phyloP scores from a whole-genome alignment of 2,329 filamentous ascomycete genomes.

The Colletotrichum neosansevieriae region DNA sequence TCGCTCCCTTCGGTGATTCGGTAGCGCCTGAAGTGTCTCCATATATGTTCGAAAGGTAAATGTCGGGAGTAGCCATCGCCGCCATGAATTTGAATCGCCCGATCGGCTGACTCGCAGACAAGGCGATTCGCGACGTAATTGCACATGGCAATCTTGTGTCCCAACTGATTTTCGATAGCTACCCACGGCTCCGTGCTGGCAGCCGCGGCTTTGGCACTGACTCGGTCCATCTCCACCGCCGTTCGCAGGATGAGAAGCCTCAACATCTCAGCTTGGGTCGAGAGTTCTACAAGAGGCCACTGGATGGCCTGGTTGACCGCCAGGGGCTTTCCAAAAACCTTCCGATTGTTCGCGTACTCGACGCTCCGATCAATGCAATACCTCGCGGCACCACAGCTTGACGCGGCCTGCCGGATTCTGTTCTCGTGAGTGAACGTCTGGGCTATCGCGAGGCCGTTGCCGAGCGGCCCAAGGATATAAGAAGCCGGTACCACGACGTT shows the following conservation, averaged over 20 bases:
- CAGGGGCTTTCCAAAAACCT: not conserved
- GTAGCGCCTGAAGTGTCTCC: conserved; percentile 5
- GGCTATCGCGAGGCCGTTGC: conserved; percentile 6
- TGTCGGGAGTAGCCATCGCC: conserved; percentile 4
- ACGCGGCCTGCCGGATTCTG: conserved; percentile 8
- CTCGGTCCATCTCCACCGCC: conserved; percentile 2
- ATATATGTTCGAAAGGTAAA: not conserved
- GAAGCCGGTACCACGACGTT: not conserved
- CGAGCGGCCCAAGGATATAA: conserved; percentile 4
- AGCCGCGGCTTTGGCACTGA: not conserved
- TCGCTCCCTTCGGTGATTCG: conserved; percentile 3
- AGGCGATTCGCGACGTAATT: conserved; percentile 10
- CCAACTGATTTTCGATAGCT: not conserved
- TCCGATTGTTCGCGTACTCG: not conserved
- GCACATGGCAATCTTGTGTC: conserved; percentile 5
- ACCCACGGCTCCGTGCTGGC: not conserved
- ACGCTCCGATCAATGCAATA: not conserved
- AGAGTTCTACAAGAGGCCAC: not conserved
- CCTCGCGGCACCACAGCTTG: not conserved
- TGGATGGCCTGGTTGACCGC: not conserved
- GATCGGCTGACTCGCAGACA: conserved; percentile 3
- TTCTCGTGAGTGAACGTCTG: conserved; percentile 9
- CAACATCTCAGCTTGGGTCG: not conserved
- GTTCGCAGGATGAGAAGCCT: conserved; percentile 3
- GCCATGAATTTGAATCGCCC: not conserved